Base-by-base conservation (phyloP, 129 eudicot species). In the Smallanthus sonchifolius region DNA sequence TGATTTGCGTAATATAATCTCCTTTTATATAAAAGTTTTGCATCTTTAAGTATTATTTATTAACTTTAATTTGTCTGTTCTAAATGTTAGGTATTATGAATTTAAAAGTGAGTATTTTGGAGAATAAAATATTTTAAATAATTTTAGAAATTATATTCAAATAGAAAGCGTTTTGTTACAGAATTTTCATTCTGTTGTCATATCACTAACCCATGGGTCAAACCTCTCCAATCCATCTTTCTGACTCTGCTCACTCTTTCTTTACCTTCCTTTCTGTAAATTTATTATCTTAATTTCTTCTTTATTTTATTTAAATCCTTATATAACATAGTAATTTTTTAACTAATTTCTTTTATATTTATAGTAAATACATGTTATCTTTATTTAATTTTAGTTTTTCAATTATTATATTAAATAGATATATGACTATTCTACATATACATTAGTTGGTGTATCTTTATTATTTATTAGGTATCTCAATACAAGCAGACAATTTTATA, bases 51-150 rank as follows among this genome's bases (percentile, higher is more conserved):
- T 60, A 61, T 44, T 74, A 35, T n/a, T 36, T 44, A 10, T 44
- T 45, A 45, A 34, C 34, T 63, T 62, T 63, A 3, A 48, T 34
- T 63, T 63, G 63, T 47, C 78, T 74, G 15, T 35, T 61, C 61
- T 74, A 43, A 59, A 42, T 59, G 71, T 63, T 62, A 45, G 49
- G 78, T 62, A 54, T 73, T 34, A 64, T 56, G 67, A 39, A 15
- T 71, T 35, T 19, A 57, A 38, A 24, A 38, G 59, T 57, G 24
- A 72, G n/a, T 42, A 47, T 73, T 4, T 60, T 73, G 69, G 36
- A 42, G 8, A 5, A 32, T 42, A 7, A 13, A 72, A 38, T 59
- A 30, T 11, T 20, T 15, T 16, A 56, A 20, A 10, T 55, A 55
- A 28, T 56, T 56, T 11, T 56, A 4, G 11, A 24, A 56, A 19